Base-by-base conservation (phyloP, 441 rosid species). In the Melastoma candidum region DNA sequence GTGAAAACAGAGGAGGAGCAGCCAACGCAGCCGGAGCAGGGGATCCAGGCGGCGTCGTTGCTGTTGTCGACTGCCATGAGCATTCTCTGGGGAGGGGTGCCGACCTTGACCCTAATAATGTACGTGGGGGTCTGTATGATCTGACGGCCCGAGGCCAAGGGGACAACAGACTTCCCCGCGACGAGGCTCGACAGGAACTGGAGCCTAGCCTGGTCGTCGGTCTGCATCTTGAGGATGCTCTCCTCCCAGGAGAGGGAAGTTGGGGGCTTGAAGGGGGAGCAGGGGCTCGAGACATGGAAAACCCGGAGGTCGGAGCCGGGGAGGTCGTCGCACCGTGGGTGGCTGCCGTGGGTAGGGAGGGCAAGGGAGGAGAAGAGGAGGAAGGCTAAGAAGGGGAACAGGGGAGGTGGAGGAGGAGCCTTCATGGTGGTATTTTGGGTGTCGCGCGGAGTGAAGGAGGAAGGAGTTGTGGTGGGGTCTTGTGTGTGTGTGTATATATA, bases 61-160 rank as follows among this genome's bases (percentile, higher is more conserved):
- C 96, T 87, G 26, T 80, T 92, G 64, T 92, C 98, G 76, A 92
- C 58, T 49, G 96, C 96, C 77, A 87, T 65, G 47, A 87, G 88
- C 83, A 90, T 26, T 60, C 85, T 56, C 63, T 90, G 95, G 3
- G 93, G 71, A 0, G 98, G 98, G 7, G 93, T 83, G 36, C 98
- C 96, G 12, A 90, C 67, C 14, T 77, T 76, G 49, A 80, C 82
- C 68, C 77, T 73, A 11, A 83, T 77, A 26, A 90, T 67, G 36
- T 90, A 90, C 58, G 87, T 87, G 24, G 98, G 96, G 71, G 82
- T 87, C 74, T 87, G 96, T 36, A 70, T 48, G 14, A 78, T 75
- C 78, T 70, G 82, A 17, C 90, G 73, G 47, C 93, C 96, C 0
- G 95, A 85, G 32, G 98, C 98, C 41, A 90, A 73, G 0, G 98